Evolutionary conservation across 75 land plant genomes (phyloP).

Genomic region (Pseudotsuga menziesii): DNA sequence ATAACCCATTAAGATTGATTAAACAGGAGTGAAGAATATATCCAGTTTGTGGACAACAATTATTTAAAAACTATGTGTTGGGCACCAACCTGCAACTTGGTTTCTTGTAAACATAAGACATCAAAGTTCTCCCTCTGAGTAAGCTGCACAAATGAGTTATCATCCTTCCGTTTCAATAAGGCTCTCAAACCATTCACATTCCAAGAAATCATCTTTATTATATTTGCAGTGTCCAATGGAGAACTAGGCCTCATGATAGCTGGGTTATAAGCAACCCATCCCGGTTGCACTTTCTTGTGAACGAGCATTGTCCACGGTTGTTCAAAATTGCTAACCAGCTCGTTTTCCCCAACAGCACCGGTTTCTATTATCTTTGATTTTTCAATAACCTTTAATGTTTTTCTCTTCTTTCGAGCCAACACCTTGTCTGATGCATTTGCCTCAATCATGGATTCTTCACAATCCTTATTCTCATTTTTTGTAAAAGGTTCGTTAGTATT

Average conservation of each 20-base stretch:
- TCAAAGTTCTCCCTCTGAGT: slow-evolving; percentile 83
- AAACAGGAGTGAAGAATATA: not conserved
- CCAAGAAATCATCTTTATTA: slow-evolving; percentile 84
- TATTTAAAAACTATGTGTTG: not conserved
- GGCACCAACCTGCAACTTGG: slow-evolving; percentile 72
- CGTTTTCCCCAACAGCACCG: not conserved
- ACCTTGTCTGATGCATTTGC: not conserved
- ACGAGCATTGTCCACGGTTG: slow-evolving; percentile 85
- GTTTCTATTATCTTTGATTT: not conserved
- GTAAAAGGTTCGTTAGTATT: not conserved
- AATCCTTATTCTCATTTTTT: not conserved
- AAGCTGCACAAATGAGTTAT: slow-evolving; percentile 41
- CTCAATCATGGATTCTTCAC: not conserved
- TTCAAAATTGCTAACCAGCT: not conserved
- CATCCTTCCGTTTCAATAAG: slow-evolving; percentile 50
- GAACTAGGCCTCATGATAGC: slow-evolving; percentile 58
- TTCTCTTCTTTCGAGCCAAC: slow-evolving; percentile 13
- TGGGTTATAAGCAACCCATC: slow-evolving; percentile 89
- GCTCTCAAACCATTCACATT: slow-evolving; percentile 97
- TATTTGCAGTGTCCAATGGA: slow-evolving; percentile 21
- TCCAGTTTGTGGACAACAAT: not conserved
- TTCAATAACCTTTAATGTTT: not conserved
- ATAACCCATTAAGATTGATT: not conserved
- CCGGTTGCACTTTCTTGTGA: slow-evolving; percentile 75
- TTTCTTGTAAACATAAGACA: slow-evolving; percentile 89